Base-by-base conservation (phyloP, 352 stramenopile genomes). In the Globisporangium okanoganense region DNA sequence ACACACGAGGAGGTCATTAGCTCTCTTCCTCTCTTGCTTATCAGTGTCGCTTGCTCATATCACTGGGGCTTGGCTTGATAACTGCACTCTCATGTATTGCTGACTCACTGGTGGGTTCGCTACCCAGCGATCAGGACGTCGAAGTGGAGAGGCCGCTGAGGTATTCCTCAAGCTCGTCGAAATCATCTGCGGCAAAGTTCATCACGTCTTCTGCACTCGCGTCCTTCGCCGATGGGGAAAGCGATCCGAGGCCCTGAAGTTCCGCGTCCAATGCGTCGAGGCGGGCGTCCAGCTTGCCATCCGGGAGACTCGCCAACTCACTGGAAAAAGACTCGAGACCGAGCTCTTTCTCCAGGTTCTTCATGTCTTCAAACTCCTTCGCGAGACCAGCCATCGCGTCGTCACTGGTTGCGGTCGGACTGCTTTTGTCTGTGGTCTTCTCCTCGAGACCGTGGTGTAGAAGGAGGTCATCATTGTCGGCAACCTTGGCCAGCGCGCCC, bases 111-210 rank as follows among this genome's bases (percentile, higher is more conserved):
- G n/a, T n/a, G n/a, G n/a, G 27, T 9, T 47, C 58, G 22, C 35
- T 16, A 33, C 10, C 48, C 4, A n/a, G 18, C 38, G 43, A 43
- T 54, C 33, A 64, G 5, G 64, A 64, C 50, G 72, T 70, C 33
- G 77, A 79, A 44, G 75, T 79, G 31, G 81, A 85, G 22, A 95
- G 71, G 7, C 80, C 82, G 38, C 82, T 95, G 50, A 95, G 70
- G 62, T 95, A 95, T 61, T 95, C 79, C 67, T 95, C 86, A 25
- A 95, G 69, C 61, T 95, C 86, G 38, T 94, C 86, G 68, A 95
- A 95, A 76, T 95, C 82, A 61, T 95, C 86, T 4, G 82, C 86
- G 1, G 70, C 84, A 67, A 95, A 94, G 71, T 94, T 92, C 71
- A 93, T 82, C 58, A 90, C 78, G 53, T 92, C 83, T 27, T 88